Evolutionary conservation across 139 green algal genomes (phyloP).

Genomic region (Helicosporidium sp.): DNA sequence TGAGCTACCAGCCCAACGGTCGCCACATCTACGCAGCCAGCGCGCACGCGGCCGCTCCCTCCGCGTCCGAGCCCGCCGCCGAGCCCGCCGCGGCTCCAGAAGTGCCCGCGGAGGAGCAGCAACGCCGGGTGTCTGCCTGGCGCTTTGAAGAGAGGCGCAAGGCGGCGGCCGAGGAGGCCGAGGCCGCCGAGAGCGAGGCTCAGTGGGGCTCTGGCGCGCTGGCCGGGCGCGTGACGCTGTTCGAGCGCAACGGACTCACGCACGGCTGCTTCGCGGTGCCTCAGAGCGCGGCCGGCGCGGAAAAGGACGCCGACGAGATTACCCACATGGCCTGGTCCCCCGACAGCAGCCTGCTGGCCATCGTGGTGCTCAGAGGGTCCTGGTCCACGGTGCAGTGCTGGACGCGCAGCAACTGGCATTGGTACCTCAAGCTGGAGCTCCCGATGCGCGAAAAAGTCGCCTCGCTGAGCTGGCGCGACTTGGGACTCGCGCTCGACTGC

Average conservation of each 20-base stretch:
- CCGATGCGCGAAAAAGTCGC: no score
- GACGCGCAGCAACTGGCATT: slow-evolving; percentile 85
- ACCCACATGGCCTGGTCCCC: slow-evolving; percentile 44
- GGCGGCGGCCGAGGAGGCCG: slow-evolving; percentile 1
- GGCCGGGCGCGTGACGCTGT: slow-evolving; percentile 42
- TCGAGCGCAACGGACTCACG: slow-evolving; percentile 72
- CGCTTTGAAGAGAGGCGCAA: slow-evolving; percentile 8
- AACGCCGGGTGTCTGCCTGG: slow-evolving; percentile 9
- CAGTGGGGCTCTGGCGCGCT: no score
- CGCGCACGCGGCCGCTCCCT: neutral
- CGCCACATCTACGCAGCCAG: slow-evolving; percentile 46
- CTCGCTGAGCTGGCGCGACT: no score
- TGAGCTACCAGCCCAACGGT: slow-evolving; percentile 77
- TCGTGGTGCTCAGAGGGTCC: slow-evolving; percentile 20
- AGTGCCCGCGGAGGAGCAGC: neutral
- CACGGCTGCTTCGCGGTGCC: slow-evolving; percentile 61
- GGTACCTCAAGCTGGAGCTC: slow-evolving; percentile 79
- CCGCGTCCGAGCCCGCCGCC: neutral
- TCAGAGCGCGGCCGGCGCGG: neutral
- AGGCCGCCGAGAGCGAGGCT: neutral
- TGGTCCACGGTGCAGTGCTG: slow-evolving; percentile 57
- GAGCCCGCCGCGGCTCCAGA: neutral
- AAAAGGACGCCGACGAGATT: slow-evolving; percentile 2
- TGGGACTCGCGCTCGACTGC: no score
- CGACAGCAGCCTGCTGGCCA: slow-evolving; percentile 62